Base-by-base conservation (phyloP, 768 basidiomycete species). In the Boletales sp. region DNA sequence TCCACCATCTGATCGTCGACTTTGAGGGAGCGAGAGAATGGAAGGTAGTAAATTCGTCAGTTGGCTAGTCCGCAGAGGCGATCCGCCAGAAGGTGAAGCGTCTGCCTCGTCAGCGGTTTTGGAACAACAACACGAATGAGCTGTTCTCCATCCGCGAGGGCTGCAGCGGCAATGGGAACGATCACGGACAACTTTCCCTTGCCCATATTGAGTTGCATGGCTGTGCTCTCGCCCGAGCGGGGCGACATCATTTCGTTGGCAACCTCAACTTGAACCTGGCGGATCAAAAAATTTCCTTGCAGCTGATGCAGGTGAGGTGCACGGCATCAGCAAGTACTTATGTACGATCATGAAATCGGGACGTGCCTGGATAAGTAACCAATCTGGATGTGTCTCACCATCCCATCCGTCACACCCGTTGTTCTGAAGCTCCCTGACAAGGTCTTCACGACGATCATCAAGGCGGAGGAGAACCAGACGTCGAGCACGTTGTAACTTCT, bases 181-280 rank as follows among this genome's bases (percentile, higher is more conserved):
- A 80, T 70, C 10, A 70, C 69, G 0, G 68, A 70, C 2, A 68
- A 66, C 52, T 80, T 80, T 2, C 80, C 80, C 48, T 82, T 81
- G 3, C 80, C 80, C 80, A 82, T 82, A 40, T 80, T 79, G 14
- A 80, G 69, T 46, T 80, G 79, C 13, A 74, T 60, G 8, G 68
- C 57, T 0, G 71, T 70, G 45, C 72, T 80, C 15, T 55, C 14
- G 7, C 48, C 44, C 0, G 59, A 67, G 2, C 42, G 51, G 0
- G 79, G 76, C 2, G 57, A 43, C 13, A 76, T 74, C 78, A 79
- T 79, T 44, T 78, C 70, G 5, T 55, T 43, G 2, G 78, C 75
- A 12, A 81, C 62, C 0, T 60, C 41, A 0, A 62, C 59, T 48
- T 82, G 80, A 11, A 79, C 54, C 1, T 67, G 64, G 6, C 80